These are phyloP conservation scores for Metschnikowia arizonensis DNA, from an alignment of 805 yeast genomes.

Conservation along the genomic window DNA sequence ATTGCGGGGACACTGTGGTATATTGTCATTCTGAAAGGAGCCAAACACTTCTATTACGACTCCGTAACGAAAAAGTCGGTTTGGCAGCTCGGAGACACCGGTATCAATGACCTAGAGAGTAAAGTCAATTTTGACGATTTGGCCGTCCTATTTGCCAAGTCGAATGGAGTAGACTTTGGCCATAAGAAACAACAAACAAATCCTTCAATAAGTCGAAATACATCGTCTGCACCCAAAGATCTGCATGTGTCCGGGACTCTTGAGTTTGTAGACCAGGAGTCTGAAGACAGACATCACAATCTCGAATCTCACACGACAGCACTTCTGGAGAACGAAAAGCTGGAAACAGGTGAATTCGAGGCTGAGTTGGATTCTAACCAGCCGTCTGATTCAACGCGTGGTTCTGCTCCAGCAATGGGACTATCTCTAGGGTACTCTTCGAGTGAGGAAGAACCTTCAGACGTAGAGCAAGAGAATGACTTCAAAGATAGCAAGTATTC, in stretches of 20 bases:
- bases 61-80: conserved; percentile 18
- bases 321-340: background rate
- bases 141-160: conserved; percentile 26
- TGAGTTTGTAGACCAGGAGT: background rate
- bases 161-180: conserved; percentile 18
- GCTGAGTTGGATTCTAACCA: background rate
- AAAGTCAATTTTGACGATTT: conserved; percentile 29
- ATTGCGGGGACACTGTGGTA: conserved; percentile 23
- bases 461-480: conserved; percentile 4
- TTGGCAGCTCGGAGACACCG: conserved; percentile 34
- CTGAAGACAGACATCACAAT: background rate
- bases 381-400: background rate
- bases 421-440: conserved; percentile 24
- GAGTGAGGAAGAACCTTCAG: conserved; percentile 20
- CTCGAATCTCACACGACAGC: background rate
- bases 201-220: background rate
- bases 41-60: conserved; percentile 32
- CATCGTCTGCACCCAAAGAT: background rate
- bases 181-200: background rate
- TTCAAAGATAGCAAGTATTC: background rate
- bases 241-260: background rate
- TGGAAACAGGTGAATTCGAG: background rate
- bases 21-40: conserved; percentile 25
- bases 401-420: conserved; percentile 5
- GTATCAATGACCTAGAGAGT: conserved; percentile 16